Conservation (phyloP, 495 filamentous ascomycete species). For the Aspergillus haitiensis region DNA sequence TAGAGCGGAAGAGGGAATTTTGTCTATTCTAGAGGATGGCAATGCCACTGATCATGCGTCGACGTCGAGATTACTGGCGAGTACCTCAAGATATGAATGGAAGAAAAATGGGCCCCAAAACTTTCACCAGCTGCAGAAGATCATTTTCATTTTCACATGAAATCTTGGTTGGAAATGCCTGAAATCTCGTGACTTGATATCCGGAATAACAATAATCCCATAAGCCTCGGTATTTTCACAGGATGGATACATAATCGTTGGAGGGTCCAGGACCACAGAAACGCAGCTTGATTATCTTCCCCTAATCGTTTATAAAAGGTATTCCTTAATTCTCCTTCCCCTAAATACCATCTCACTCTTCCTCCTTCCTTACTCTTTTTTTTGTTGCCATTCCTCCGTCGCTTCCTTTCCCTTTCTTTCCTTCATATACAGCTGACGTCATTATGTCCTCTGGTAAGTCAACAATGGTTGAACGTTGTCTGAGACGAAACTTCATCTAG, state of each 20-base stretch:
- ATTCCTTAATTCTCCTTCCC: constrained; percentile 12
- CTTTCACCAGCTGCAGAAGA: not conserved
- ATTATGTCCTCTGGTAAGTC: constrained; percentile 47
- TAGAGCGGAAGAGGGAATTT: too few species aligned
- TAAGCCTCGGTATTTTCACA: constrained; percentile 41
- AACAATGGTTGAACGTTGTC: not conserved
- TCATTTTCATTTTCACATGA: constrained; percentile 26
- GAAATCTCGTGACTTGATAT: constrained; percentile 33
- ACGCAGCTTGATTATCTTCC: constrained; percentile 7
- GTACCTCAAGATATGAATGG: not conserved
- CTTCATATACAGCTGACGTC: constrained; percentile 32
- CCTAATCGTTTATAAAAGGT: constrained; percentile 20
- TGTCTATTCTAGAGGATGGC: too few species aligned
- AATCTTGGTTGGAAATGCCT: constrained; percentile 9
- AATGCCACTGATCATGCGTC: too few species aligned
- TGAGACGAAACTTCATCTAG: not conserved
- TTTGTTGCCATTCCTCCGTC: not conserved
- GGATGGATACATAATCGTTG: constrained; percentile 31
- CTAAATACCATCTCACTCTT: constrained; percentile 14
- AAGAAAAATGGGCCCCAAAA: not conserved
- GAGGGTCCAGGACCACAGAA: constrained; percentile 15
- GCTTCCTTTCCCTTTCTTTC: constrained; percentile 9
- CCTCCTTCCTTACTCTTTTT: constrained; percentile 3
- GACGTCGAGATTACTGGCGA: too few species aligned
- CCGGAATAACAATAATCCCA: constrained; percentile 41